Conservation (phyloP, 331 rosid species). For the Acacia pycnantha region DNA sequence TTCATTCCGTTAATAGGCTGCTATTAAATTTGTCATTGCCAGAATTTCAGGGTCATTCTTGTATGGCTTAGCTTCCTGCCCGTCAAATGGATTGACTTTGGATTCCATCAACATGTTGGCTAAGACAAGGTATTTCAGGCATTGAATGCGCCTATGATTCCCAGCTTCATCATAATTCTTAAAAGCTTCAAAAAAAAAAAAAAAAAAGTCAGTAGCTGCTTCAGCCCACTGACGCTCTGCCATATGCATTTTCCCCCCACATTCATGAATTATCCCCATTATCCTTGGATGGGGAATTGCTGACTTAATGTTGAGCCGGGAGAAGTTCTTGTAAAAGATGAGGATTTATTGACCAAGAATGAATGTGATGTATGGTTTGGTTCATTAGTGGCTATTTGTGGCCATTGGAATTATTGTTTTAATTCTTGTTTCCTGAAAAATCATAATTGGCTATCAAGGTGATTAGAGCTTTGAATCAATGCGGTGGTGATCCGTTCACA, state of each 20-base stretch:
- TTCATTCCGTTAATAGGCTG: conserved; percentile 96
- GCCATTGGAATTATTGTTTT: too few species aligned
- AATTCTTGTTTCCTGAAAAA: too few species aligned
- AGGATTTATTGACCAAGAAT: too few species aligned
- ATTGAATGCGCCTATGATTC: conserved; percentile 96
- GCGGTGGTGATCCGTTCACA: too few species aligned
- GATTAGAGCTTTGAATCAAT: too few species aligned
- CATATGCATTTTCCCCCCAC: conserved; percentile 99
- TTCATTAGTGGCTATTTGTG: too few species aligned
- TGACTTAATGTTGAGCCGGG: conserved; percentile 91
- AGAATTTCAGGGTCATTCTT: conserved; percentile 97
- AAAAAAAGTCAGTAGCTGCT: conserved; percentile 96
- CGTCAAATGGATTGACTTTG: conserved; percentile 97
- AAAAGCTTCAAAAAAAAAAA: conserved; percentile 99
- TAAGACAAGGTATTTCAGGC: conserved; percentile 88
- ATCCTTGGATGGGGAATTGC: conserved; percentile 99
- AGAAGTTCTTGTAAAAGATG: too few species aligned
- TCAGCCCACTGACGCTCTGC: conserved; percentile 99
- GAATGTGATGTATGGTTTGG: too few species aligned
- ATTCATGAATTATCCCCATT: conserved; percentile 97
- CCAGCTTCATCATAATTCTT: conserved; percentile 99
- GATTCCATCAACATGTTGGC: conserved; percentile 99
- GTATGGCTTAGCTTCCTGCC: conserved; percentile 98
- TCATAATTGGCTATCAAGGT: too few species aligned
- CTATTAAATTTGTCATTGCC: conserved; percentile 97